Percentiles rank a stretch among this genome's conserved stretches.
Evolutionary conservation across 441 rosid species (phyloP).

Genomic region (Populus hybrid): DNA sequence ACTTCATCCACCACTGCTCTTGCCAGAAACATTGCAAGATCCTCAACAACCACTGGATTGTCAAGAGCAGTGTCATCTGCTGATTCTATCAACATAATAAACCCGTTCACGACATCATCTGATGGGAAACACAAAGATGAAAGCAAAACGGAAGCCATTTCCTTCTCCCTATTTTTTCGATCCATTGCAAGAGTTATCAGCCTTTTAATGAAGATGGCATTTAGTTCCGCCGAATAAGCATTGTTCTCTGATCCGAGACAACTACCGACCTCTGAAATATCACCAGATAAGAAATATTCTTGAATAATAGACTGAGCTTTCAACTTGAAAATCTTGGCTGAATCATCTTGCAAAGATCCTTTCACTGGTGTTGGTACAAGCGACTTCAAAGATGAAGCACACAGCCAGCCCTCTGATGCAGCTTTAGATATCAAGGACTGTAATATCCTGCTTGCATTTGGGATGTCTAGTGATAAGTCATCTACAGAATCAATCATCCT

Average conservation of each 20-base stretch:
- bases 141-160: conserved; percentile 78
- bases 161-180: conserved; percentile 81
- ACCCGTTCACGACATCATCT: conserved; percentile 65
- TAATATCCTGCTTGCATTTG: conserved; percentile 50
- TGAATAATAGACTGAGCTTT: conserved; percentile 68
- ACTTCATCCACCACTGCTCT: conserved; percentile 86
- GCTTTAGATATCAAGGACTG: conserved; percentile 75
- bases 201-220: conserved; percentile 69
- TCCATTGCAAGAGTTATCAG: conserved; percentile 84
- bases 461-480: conserved; percentile 80
- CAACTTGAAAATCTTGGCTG: conserved; percentile 45
- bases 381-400: conserved; percentile 70
- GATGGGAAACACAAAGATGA: conserved; percentile 69
- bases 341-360: conserved; percentile 37
- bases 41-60: conserved; percentile 75
- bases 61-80: conserved; percentile 87
- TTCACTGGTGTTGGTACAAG: conserved; percentile 37
- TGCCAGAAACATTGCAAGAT: conserved; percentile 81
- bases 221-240: conserved; percentile 44
- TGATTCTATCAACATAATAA: conserved; percentile 65
- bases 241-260: conserved; percentile 60
- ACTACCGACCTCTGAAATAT: conserved; percentile 56
- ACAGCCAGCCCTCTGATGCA: conserved; percentile 83
- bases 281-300: conserved; percentile 72
- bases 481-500: conserved; percentile 68